phyloP scores from a whole-genome alignment of 2,329 filamentous ascomycete species.

The Ophiognomonia clavigignenti-juglandacearum region DNA sequence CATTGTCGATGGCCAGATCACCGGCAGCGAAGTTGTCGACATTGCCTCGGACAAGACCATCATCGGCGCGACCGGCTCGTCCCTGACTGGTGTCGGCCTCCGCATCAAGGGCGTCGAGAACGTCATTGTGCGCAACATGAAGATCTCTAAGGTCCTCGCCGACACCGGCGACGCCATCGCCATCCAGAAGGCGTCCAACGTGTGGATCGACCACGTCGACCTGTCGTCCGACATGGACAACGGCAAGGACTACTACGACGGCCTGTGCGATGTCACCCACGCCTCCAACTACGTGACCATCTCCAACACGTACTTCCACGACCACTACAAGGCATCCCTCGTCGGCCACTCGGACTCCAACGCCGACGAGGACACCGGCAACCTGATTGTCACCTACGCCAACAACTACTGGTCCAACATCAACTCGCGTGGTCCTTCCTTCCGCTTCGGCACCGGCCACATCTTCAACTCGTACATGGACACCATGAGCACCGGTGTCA shows the following conservation, averaged over 20 bases:
- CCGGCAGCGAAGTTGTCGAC: slow-evolving; percentile 34
- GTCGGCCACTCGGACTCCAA: slow-evolving; percentile 58
- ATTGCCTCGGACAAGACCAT: slow-evolving; percentile 47
- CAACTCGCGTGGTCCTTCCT: slow-evolving; percentile 57
- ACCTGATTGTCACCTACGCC: slow-evolving; percentile 59
- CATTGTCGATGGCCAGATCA: slow-evolving; percentile 40
- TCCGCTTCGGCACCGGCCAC: slow-evolving; percentile 65
- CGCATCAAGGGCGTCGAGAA: slow-evolving; percentile 49
- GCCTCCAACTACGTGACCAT: slow-evolving; percentile 57
- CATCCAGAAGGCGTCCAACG: slow-evolving; percentile 51
- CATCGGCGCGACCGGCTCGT: slow-evolving; percentile 35
- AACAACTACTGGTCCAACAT: slow-evolving; percentile 61
- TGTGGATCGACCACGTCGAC: slow-evolving; percentile 66
- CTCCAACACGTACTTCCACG: slow-evolving; percentile 35
- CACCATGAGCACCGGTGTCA: slow-evolving; percentile 41
- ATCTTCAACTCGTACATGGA: slow-evolving; percentile 40
- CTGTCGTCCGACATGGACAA: slow-evolving; percentile 53
- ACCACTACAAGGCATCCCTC: slow-evolving; percentile 57
- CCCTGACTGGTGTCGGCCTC: slow-evolving; percentile 42
- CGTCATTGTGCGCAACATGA: slow-evolving; percentile 60
- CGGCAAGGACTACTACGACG: slow-evolving; percentile 68
- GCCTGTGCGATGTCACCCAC: slow-evolving; percentile 60
- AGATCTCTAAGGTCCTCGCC: slow-evolving; percentile 52
- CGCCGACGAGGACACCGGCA: slow-evolving; percentile 52
- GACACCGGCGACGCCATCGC: slow-evolving; percentile 54